These are phyloP conservation scores for Stenocarpella maydis DNA, from an alignment of 2,329 filamentous ascomycete genomes.

Conservation along the genomic window DNA sequence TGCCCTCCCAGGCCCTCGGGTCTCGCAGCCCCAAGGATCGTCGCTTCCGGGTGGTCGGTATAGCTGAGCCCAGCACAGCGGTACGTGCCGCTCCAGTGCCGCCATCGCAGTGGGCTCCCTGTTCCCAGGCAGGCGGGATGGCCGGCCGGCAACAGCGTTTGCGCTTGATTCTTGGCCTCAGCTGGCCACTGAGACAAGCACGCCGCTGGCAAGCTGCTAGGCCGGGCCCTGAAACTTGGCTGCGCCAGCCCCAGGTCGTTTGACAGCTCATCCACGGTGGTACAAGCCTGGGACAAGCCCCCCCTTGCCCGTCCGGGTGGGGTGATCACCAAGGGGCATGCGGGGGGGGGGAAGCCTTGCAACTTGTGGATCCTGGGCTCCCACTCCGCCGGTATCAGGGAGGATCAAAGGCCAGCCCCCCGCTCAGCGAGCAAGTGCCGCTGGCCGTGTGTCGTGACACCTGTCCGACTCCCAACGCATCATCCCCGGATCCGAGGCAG, in stretches of 20 bases:
- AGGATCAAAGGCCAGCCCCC: conserved; percentile 3
- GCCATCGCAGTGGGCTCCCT: conserved; percentile 7
- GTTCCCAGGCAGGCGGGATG: conserved; percentile 8
- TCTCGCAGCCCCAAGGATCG: conserved; percentile 26
- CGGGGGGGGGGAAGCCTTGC: conserved; percentile 1
- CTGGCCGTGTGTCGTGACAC: conserved; percentile 12
- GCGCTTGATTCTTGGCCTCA: not conserved
- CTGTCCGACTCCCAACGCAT: conserved; percentile 10
- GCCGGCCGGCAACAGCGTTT: conserved; percentile 9
- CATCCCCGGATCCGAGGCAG: conserved; percentile 16
- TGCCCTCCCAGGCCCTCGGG: conserved; percentile 23
- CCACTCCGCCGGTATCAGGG: conserved; percentile 15
- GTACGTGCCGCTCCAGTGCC: conserved; percentile 18
- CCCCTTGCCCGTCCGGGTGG: conserved; percentile 14
- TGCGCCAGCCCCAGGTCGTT: not conserved
- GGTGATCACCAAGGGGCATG: conserved; percentile 13
- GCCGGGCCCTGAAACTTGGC: conserved; percentile 9
- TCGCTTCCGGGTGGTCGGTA: conserved; percentile 28
- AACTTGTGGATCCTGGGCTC: conserved; percentile 18
- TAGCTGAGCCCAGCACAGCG: conserved; percentile 14
- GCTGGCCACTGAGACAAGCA: too few species aligned
- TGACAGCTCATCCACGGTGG: conserved; percentile 18
- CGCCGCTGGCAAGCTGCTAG: not conserved
- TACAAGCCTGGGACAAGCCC: not conserved
- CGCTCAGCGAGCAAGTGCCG: conserved; percentile 1